Conservation (phyloP, 176 grass and related monocot species). For the Oryza rufipogon region DNA sequence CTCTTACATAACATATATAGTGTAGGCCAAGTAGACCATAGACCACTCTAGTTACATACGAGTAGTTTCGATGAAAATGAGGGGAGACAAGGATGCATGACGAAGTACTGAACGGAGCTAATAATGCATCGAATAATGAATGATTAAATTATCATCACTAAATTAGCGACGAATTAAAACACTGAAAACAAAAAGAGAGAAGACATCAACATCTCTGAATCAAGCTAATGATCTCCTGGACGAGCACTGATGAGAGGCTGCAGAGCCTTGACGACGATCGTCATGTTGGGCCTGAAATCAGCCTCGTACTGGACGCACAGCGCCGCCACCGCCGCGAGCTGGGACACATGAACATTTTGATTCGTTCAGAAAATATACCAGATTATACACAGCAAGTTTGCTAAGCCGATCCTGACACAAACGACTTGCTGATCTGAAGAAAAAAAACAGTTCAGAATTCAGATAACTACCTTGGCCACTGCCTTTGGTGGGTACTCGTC, state of each 20-base stretch:
- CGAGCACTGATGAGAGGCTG: conserved; percentile 68
- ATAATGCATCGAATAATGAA: neutral
- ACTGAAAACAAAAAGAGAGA: neutral
- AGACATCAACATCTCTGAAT: neutral
- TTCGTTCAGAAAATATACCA: neutral
- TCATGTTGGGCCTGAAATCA: conserved; percentile 96
- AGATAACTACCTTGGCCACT: conserved; percentile 70
- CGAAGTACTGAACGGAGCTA: neutral
- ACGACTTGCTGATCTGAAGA: neutral
- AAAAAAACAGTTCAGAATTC: neutral
- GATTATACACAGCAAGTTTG: neutral
- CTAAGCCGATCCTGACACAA: neutral
- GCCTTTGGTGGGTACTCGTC: conserved; percentile 92
- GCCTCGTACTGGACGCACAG: conserved; percentile 87
- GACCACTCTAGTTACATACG: neutral
- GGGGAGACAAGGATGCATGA: neutral
- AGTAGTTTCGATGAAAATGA: neutral
- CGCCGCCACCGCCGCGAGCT: conserved; percentile 94
- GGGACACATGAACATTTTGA: neutral
- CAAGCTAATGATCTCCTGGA: conserved; percentile 39
- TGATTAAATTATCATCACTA: neutral
- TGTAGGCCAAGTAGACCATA: neutral
- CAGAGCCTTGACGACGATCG: conserved; percentile 86
- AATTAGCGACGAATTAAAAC: neutral
- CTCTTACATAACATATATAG: too few species aligned